Evolutionary conservation across 129 eudicot genomes (phyloP), one percentile per base, ranked within the genome.

Genomic region (Helichrysum umbraculigerum): DNA sequence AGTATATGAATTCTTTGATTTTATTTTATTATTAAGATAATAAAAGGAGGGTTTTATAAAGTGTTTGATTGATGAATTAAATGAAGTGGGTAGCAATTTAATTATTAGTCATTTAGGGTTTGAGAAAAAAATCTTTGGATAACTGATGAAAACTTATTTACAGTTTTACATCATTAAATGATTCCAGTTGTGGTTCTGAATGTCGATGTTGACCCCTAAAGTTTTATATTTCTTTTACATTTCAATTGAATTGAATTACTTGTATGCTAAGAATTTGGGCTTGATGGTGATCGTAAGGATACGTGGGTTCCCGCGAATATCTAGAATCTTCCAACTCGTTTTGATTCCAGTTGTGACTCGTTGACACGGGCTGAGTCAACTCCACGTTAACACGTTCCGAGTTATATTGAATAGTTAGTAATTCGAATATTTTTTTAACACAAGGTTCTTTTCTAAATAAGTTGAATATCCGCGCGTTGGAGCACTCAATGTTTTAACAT

Each of bases 191-290:
- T 37, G 28, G 73, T 47, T 47, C n/a, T 1, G 5, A 12, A 14
- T 47, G 54, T 47, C 30, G 72, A 78, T 41, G 44, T 78, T 71
- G 39, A 78, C 77, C 77, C 41, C 66, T 62, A 30, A 71, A 71
- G 77, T 81, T 76, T 22, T 67, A 3, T 7, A 58, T 22, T 44
- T 68, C 63, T 42, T 21, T 66, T 39, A 19, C 8, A 60, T 28
- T 57, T 74, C 56, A 12, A 64, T 81, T 61, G n/a, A 47, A 4
- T 47, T 47, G n/a, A n/a, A 12, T 81, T 44, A 7, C 81, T 81
- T 81, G 67, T 21, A 42, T 69, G 73, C 67, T 74, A 81, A 75
- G 81, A 63, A 30, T 69, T 81, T 66, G 70, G 73, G 39, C 28
- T 66, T 80, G 62, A 80, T 74, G 41, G 75, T 22, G 58, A 67